phyloP scores from a whole-genome alignment of 169 alveolate genomes.

The Eimeria sp. region DNA sequence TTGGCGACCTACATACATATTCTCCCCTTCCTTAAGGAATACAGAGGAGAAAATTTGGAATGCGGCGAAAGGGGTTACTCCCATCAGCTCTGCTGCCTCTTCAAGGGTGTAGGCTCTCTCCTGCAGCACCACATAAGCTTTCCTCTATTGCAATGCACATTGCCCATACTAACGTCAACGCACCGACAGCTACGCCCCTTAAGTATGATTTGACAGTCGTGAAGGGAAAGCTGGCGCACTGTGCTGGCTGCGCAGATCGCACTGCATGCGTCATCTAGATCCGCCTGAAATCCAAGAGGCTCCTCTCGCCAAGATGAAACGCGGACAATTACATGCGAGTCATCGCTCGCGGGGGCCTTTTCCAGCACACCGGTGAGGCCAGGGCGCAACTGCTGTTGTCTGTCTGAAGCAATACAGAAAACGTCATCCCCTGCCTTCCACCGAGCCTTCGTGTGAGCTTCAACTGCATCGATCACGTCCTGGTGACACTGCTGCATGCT shows the following conservation, averaged over 20 bases:
- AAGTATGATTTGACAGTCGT: neutral
- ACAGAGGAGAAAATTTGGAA: constrained; percentile 41
- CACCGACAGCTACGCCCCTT: neutral
- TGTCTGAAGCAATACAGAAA: constrained; percentile 16
- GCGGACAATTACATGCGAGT: neutral
- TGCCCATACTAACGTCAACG: neutral
- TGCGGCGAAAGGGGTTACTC: constrained; percentile 59
- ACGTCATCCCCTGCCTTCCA: constrained; percentile 62
- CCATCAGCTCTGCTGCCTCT: constrained; percentile 67
- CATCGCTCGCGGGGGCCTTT: constrained; percentile 1
- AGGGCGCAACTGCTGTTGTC: neutral
- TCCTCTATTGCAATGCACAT: neutral
- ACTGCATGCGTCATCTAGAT: constrained; percentile 28
- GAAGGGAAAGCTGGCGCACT: constrained; percentile 41
- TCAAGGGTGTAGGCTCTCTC: constrained; percentile 3
- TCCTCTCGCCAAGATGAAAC: constrained; percentile 37
- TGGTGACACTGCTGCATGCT: constrained; percentile 47
- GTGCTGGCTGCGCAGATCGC: constrained; percentile 17
- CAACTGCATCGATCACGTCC: constrained; percentile 67
- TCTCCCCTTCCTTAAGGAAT: constrained; percentile 55
- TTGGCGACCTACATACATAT: constrained; percentile 17
- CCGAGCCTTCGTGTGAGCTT: constrained; percentile 7
- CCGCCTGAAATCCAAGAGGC: neutral
- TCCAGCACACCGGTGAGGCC: constrained; percentile 50
- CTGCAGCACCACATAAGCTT: constrained; percentile 6